phyloP scores from a whole-genome alignment of 1,139 yeast genomes.

The Pichia sp. region DNA sequence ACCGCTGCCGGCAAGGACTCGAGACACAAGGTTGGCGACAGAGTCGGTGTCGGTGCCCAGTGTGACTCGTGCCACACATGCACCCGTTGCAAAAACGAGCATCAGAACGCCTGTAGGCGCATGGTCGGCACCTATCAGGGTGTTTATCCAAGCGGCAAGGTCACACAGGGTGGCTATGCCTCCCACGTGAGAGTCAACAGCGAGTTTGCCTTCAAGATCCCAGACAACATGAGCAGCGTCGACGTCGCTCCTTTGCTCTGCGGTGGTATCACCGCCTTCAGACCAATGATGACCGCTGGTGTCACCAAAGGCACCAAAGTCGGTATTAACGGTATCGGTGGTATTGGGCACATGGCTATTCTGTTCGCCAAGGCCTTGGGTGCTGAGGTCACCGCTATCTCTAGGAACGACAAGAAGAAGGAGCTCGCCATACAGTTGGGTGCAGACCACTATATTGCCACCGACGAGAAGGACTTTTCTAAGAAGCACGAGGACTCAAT shows the following conservation, averaged over 20 bases:
- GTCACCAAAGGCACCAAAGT: constrained; percentile 37
- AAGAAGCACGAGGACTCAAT: constrained; percentile 37
- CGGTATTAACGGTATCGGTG: constrained; percentile 55
- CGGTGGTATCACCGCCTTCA: constrained; percentile 59
- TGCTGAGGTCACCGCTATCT: constrained; percentile 52
- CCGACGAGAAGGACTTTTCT: constrained; percentile 35
- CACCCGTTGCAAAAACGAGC: constrained; percentile 39
- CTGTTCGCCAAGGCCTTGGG: constrained; percentile 54
- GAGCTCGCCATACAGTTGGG: constrained; percentile 49
- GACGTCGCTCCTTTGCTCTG: constrained; percentile 61
- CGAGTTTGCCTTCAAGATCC: constrained; percentile 49
- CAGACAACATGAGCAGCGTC: constrained; percentile 43
- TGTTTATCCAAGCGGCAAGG: constrained; percentile 36
- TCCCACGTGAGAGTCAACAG: constrained; percentile 50
- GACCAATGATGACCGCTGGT: constrained; percentile 48
- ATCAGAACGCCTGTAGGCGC: constrained; percentile 44
- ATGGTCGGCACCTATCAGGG: constrained; percentile 42
- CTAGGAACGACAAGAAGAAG: constrained; percentile 46
- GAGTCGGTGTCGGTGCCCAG: constrained; percentile 62
- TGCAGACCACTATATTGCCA: constrained; percentile 49
- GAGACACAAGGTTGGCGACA: constrained; percentile 47
- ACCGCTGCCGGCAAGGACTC: constrained; percentile 40
- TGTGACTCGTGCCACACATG: constrained; percentile 46
- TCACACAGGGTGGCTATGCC: constrained; percentile 58
- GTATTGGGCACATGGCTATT: constrained; percentile 56